These are phyloP conservation scores for Lactifluus hygrophoroides DNA, from an alignment of 768 basidiomycete genomes.

Conservation along the genomic window DNA sequence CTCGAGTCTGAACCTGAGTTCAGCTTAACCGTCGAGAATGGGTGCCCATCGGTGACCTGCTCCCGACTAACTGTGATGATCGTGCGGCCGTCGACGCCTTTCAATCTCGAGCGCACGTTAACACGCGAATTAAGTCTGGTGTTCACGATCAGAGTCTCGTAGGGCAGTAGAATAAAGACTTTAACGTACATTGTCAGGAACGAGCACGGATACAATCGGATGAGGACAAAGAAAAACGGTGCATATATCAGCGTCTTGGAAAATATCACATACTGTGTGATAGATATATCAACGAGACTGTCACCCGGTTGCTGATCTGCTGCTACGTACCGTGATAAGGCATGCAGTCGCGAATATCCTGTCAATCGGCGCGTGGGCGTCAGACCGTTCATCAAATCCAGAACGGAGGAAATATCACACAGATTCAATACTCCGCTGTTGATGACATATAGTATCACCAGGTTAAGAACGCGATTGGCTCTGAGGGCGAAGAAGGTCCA, in stretches of 20 bases:
- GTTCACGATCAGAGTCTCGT: background rate
- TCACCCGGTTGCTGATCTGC: background rate
- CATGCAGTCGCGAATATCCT: slow-evolving; percentile 4
- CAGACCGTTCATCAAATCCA: background rate
- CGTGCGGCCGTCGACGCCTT: background rate
- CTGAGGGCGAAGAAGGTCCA: background rate
- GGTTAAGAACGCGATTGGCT: slow-evolving; percentile 1
- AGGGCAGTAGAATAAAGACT: background rate
- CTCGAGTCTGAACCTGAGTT: background rate
- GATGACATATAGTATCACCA: slow-evolving; percentile 2
- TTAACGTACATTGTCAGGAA: slow-evolving; percentile 8
- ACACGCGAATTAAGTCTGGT: slow-evolving; percentile 8
- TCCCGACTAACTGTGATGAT: background rate
- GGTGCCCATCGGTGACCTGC: background rate
- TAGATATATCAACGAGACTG: background rate
- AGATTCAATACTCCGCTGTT: slow-evolving; percentile 11
- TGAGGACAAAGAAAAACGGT: slow-evolving; percentile 9
- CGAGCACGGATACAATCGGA: slow-evolving; percentile 7
- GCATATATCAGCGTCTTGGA: slow-evolving; percentile 11
- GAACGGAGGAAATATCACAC: background rate
- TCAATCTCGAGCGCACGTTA: slow-evolving; percentile 4
- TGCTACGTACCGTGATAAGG: slow-evolving; percentile 4
- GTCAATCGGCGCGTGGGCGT: background rate
- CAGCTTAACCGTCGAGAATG: background rate
- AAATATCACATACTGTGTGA: background rate